phyloP scores from a whole-genome alignment of 768 basidiomycete species.

The Trametes gibbosa region DNA sequence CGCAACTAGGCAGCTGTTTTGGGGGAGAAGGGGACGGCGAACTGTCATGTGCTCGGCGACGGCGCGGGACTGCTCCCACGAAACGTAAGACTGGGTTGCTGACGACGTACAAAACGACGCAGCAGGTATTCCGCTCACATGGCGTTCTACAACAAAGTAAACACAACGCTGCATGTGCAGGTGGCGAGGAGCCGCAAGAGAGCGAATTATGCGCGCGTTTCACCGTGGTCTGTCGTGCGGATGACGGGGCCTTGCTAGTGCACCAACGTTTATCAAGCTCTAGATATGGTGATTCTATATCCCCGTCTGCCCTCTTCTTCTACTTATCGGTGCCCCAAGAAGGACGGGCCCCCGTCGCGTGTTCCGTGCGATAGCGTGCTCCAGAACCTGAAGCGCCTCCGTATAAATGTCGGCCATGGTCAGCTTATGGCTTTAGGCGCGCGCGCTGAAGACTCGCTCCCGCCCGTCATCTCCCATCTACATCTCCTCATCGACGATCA shows the following conservation, averaged over 20 bases:
- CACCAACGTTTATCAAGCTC: neutral
- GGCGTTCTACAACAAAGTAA: neutral
- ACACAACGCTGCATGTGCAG: neutral
- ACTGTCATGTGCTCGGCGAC: neutral
- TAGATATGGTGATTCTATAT: constrained; percentile 7
- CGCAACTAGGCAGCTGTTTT: no score
- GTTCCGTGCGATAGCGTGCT: constrained; percentile 6
- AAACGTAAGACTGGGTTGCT: neutral
- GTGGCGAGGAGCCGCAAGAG: no score
- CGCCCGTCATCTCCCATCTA: neutral
- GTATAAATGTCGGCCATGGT: neutral
- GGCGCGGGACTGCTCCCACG: neutral
- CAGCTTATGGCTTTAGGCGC: neutral
- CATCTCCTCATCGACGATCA: neutral
- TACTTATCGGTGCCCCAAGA: neutral
- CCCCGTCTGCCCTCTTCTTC: neutral
- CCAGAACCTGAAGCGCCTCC: neutral
- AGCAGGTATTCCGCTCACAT: neutral
- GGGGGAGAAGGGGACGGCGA: no score
- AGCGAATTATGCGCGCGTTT: neutral
- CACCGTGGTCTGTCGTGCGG: neutral
- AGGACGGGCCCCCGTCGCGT: constrained; percentile 9
- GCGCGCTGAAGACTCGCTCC: neutral
- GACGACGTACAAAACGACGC: neutral
- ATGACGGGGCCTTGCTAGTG: neutral